phyloP scores from a whole-genome alignment of 805 yeast genomes.

The Candida odintsovae region DNA sequence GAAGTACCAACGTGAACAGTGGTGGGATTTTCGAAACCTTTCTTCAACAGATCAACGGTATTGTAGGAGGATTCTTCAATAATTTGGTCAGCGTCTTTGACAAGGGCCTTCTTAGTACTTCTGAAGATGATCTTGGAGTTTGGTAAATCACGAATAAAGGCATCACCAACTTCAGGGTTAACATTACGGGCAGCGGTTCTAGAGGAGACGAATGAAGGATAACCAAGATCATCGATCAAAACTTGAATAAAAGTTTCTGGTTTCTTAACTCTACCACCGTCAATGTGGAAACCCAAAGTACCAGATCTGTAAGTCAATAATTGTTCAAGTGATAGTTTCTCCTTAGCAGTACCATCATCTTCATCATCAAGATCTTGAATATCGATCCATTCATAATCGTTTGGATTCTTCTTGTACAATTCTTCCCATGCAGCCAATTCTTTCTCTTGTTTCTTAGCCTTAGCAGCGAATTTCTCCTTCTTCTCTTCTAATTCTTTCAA shows the following conservation, averaged over 20 bases:
- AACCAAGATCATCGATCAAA: slow-evolving; percentile 57
- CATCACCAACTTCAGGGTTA: slow-evolving; percentile 45
- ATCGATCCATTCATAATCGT: slow-evolving; percentile 59
- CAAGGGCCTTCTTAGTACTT: slow-evolving; percentile 46
- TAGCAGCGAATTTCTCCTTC: slow-evolving; percentile 32
- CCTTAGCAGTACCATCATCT: slow-evolving; percentile 31
- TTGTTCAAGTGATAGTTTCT: slow-evolving; percentile 44
- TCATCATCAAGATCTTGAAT: slow-evolving; percentile 36
- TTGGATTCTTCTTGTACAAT: slow-evolving; percentile 50
- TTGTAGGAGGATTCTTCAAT: slow-evolving; percentile 42
- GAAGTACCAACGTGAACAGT: slow-evolving; percentile 39
- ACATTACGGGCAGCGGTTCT: slow-evolving; percentile 42
- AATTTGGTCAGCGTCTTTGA: slow-evolving; percentile 42
- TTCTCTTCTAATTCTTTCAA: slow-evolving; percentile 39
- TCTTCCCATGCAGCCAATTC: slow-evolving; percentile 41
- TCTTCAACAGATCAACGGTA: slow-evolving; percentile 50
- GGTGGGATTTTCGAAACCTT: slow-evolving; percentile 41
- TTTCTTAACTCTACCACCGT: slow-evolving; percentile 42
- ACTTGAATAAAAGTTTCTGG: slow-evolving; percentile 50
- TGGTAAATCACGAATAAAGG: slow-evolving; percentile 65
- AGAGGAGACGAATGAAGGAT: slow-evolving; percentile 51
- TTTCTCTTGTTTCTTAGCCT: slow-evolving; percentile 26
- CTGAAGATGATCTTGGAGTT: slow-evolving; percentile 54
- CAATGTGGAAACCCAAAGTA: slow-evolving; percentile 47
- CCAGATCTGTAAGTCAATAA: slow-evolving; percentile 57